Evolutionary conservation across 805 yeast species (phyloP), one percentile per base, ranked within the genome.

Genomic region (Wickerhamiella hasegawae): DNA sequence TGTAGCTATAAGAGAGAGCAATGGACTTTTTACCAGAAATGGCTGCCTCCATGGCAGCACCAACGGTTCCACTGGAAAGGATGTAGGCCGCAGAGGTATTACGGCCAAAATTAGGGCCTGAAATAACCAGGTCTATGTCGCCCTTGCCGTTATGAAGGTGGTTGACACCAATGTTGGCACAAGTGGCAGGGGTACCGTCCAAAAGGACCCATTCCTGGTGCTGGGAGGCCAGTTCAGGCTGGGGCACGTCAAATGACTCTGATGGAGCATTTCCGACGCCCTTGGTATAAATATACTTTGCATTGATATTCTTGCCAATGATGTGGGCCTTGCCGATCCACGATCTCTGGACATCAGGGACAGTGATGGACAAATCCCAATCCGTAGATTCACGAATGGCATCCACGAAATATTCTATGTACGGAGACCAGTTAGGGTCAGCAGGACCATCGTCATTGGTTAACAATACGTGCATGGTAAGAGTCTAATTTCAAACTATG

Each of bases 281-380:
- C 11, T 30, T 25, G 3, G 51, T 40, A 34, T 53, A 52, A 27
- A 50, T 29, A 25, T 48, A 53, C 18, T 37, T 39, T 4, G 95
- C 47, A 59, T 63, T 53, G 53, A 82, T 15, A 63, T 60, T 51
- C 66, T 71, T 39, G 65, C 74, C 57, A 44, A 62, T 38, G 33
- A 90, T 73, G 60, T 85, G 96, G 4, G 98, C 97, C 55, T 90
- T 90, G 25, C 95, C 95, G 38, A 84, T 87, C 98, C 98, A 90
- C 11, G 96, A 85, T 46, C 90, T 63, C 46, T 82, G 93, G 35
- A 73, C 68, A 40, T 64, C 59, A 10, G 98, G 98, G 3, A 90
- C 76, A 19, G 77, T 84, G 16, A 85, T 73, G 18, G 84, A 73
- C 22, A 85, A 57, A 19, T 78, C 71, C 97, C 97, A 87, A 51